These are phyloP conservation scores for Elsinoe arachidis DNA, from an alignment of 2,329 filamentous ascomycete species.

Conservation along the genomic window DNA sequence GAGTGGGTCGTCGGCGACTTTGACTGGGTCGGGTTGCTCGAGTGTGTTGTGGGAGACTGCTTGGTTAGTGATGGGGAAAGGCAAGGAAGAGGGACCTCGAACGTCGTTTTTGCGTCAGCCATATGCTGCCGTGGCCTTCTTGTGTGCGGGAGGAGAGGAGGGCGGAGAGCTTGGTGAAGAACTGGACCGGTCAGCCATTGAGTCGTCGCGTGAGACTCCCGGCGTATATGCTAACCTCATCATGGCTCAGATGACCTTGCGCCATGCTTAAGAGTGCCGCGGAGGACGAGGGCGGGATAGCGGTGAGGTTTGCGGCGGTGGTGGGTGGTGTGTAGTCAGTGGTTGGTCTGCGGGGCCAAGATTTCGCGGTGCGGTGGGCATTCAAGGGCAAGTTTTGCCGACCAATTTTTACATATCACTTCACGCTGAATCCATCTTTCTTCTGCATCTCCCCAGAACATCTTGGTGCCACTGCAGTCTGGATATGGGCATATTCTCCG, in stretches of 20 bases:
- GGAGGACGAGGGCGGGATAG: background rate
- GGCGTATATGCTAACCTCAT: constrained; percentile 43
- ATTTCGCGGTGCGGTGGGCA: background rate
- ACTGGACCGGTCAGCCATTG: constrained; percentile 42
- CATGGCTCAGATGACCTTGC: constrained; percentile 49
- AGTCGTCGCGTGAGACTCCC: background rate
- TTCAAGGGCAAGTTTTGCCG: background rate
- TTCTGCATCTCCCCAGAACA: too few relatives aligned
- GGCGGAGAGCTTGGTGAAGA: constrained; percentile 60
- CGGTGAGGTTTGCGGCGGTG: background rate
- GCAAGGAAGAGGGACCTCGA: constrained; percentile 24
- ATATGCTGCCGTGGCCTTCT: constrained; percentile 64
- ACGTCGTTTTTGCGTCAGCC: constrained; percentile 70
- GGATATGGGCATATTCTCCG: background rate
- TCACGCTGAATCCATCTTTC: background rate
- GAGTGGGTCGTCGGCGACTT: constrained; percentile 44
- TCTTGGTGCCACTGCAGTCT: too few relatives aligned
- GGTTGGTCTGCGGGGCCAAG: background rate
- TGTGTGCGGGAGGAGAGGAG: constrained; percentile 60
- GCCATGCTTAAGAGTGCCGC: constrained; percentile 31
- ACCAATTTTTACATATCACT: background rate
- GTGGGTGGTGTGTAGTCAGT: background rate
- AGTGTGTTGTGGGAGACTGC: constrained; percentile 37
- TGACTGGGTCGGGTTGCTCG: constrained; percentile 26
- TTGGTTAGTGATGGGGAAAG: background rate